phyloP scores from a whole-genome alignment of 495 filamentous ascomycete species.

The Penicillium egyptiacum region DNA sequence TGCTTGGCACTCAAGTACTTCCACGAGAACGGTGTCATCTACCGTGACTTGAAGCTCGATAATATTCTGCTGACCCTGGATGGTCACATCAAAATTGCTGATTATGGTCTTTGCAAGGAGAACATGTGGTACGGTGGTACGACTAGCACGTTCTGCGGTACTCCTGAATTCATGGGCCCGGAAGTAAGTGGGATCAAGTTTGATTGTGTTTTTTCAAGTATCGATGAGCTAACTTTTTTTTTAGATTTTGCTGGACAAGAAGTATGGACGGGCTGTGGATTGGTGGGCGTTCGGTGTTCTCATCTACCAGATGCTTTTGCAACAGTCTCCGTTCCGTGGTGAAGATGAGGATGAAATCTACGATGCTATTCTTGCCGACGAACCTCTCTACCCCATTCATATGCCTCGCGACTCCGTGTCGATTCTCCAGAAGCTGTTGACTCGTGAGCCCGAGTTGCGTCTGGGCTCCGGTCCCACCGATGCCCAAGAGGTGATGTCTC shows the following conservation, averaged over 20 bases:
- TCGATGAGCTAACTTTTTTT: conserved; percentile 18
- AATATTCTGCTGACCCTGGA: conserved; percentile 96
- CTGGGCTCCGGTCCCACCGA: conserved; percentile 94
- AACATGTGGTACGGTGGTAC: conserved; percentile 99
- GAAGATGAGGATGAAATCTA: conserved; percentile 99
- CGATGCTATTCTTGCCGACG: conserved; percentile 96
- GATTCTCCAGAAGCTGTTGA: conserved; percentile 96
- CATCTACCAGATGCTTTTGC: conserved; percentile 99
- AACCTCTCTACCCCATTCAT: conserved; percentile 96
- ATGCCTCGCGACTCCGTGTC: conserved; percentile 98
- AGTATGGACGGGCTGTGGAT: conserved; percentile 97
- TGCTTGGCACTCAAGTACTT: conserved; percentile 98
- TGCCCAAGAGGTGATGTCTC: conserved; percentile 98
- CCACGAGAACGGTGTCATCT: conserved; percentile 99
- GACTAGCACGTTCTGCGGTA: conserved; percentile 98
- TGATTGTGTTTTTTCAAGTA: not conserved
- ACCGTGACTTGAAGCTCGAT: conserved; percentile 98
- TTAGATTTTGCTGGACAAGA: conserved; percentile 96
- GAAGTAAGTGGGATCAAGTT: conserved; percentile 61
- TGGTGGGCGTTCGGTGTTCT: conserved; percentile 99
- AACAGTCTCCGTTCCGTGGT: conserved; percentile 97
- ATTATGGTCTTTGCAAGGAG: conserved; percentile 99
- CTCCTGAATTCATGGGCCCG: conserved; percentile 98
- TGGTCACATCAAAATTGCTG: conserved; percentile 97
- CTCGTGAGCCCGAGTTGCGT: conserved; percentile 87